Evolutionary conservation across 768 basidiomycete genomes (phyloP).

Genomic region (Amanita molliuscula): DNA sequence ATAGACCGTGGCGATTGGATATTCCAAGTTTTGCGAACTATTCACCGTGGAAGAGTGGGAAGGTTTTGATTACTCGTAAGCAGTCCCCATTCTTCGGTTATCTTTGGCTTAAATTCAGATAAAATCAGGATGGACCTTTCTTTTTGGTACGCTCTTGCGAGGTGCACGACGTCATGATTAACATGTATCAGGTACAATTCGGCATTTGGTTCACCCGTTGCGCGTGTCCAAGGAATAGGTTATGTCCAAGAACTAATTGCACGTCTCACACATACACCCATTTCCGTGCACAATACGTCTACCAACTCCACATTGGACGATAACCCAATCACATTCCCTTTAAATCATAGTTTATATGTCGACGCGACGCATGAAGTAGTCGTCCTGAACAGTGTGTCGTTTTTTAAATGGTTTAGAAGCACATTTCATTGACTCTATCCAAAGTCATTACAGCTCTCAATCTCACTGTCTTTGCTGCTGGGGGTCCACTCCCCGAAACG

Average conservation of each 20-base stretch:
- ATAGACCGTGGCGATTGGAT: conserved; percentile 85
- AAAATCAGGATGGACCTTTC: conserved; percentile 43
- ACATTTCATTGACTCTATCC: not conserved
- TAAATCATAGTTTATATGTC: conserved; percentile 66
- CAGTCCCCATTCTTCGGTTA: conserved; percentile 6
- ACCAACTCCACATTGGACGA: conserved; percentile 79
- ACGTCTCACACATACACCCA: conserved; percentile 68
- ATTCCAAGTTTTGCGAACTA: conserved; percentile 83
- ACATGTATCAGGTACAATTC: conserved; percentile 44
- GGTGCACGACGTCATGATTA: conserved; percentile 2
- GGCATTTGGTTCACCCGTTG: conserved; percentile 75
- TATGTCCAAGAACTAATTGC: conserved; percentile 79
- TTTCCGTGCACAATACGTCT: conserved; percentile 62
- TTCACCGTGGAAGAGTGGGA: conserved; percentile 93
- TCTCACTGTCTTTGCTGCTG: conserved; percentile 57
- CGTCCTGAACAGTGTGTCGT: conserved; percentile 61
- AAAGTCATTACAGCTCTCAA: conserved; percentile 80
- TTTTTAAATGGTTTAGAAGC: not conserved
- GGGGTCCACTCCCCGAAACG: conserved; percentile 68
- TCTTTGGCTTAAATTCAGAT: not conserved
- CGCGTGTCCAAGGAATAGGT: conserved; percentile 67
- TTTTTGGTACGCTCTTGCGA: conserved; percentile 38
- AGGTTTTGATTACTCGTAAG: conserved; percentile 80
- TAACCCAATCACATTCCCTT: conserved; percentile 57
- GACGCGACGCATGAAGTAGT: conserved; percentile 93